Conservation (phyloP, 805 yeast genomes). For the Yamadazyma philogaea region DNA sequence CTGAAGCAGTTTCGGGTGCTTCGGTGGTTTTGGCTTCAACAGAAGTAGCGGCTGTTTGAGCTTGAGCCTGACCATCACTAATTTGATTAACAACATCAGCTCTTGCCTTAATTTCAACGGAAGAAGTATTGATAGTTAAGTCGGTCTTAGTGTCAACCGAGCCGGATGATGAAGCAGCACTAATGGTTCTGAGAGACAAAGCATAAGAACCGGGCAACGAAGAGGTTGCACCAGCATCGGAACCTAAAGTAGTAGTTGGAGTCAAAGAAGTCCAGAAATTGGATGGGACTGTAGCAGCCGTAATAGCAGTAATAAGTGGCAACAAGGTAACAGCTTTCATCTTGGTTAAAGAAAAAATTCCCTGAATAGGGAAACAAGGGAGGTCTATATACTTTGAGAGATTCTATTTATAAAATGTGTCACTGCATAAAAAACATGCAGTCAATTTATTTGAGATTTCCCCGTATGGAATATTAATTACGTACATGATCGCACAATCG, state of each 20-base stretch:
- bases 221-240: slow-evolving; percentile 22
- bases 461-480: slow-evolving; percentile 12
- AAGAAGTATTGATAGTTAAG: slow-evolving; percentile 3
- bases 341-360: slow-evolving; percentile 1
- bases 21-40: slow-evolving; percentile 22
- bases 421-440: background rate
- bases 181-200: slow-evolving; percentile 26
- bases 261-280: slow-evolving; percentile 29
- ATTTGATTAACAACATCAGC: slow-evolving; percentile 33
- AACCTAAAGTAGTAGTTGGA: slow-evolving; percentile 23
- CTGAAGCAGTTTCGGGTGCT: slow-evolving; percentile 27
- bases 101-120: slow-evolving; percentile 7
- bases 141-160: slow-evolving; percentile 5
- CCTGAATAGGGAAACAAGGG: slow-evolving; percentile 8
- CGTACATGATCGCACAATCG: slow-evolving; percentile 3
- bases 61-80: slow-evolving; percentile 48
- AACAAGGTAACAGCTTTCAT: slow-evolving; percentile 12
- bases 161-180: slow-evolving; percentile 15
- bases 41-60: slow-evolving; percentile 20
- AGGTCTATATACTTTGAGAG: slow-evolving; percentile 1
- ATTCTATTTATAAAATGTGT: background rate
- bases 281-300: slow-evolving; percentile 25
- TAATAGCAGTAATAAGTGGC: slow-evolving; percentile 8
- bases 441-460: slow-evolving; percentile 3
- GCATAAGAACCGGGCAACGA: slow-evolving; percentile 31